Percentiles rank a stretch among this genome's conserved stretches.
These are phyloP conservation scores for Colletotrichum godetiae DNA, from an alignment of 2,329 filamentous ascomycete species.

Conservation along the genomic window DNA sequence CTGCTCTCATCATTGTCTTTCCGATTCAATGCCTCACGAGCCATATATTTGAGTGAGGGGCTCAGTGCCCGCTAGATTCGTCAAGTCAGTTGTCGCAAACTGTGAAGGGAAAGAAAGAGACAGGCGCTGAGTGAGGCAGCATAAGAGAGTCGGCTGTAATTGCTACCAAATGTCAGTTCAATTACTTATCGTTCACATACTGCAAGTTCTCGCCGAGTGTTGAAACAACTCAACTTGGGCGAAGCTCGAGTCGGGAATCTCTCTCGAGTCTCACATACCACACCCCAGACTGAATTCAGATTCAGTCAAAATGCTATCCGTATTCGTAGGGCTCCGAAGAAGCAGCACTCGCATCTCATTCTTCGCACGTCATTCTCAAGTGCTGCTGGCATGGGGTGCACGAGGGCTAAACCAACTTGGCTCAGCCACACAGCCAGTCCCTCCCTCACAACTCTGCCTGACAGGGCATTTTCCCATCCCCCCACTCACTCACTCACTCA, in stretches of 20 bases:
- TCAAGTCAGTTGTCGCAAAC: not conserved
- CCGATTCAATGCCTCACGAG: not conserved
- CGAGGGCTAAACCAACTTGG: not conserved
- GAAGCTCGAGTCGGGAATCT: not conserved
- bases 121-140: no score
- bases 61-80: not conserved
- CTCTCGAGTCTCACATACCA: not conserved
- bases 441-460: slow-evolving; percentile 18
- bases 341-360: not conserved
- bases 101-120: no score
- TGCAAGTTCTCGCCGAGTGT: no score
- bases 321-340: not conserved
- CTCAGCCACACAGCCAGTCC: slow-evolving; percentile 19
- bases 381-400: not conserved
- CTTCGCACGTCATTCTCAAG: slow-evolving; percentile 17
- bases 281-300: not conserved
- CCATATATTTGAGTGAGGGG: not conserved
- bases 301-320: not conserved
- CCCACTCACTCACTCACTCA: not conserved
- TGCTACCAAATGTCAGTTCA: not conserved
- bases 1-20: not conserved
- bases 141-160: not conserved
- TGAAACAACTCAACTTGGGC: not conserved
- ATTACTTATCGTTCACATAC: not conserved
- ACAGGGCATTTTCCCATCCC: slow-evolving; percentile 21